Percentiles rank a stretch among this genome's conserved stretches.
phyloP scores from a whole-genome alignment of 1,139 yeast species.

The Saccharomyces hybrid region DNA sequence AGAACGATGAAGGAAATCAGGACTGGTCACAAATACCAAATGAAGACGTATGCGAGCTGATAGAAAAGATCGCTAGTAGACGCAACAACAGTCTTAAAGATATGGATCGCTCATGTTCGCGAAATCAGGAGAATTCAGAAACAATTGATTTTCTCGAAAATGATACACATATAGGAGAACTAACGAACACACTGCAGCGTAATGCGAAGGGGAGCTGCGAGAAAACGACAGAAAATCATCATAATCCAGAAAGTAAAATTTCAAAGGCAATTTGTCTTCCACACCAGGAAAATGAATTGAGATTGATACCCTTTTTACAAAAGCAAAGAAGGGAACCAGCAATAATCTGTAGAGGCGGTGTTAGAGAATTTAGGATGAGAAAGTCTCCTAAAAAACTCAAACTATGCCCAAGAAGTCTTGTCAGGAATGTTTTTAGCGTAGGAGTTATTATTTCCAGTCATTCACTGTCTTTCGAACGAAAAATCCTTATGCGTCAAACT shows the following conservation, averaged over 20 bases:
- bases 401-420: not conserved
- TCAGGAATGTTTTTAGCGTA: not conserved
- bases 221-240: not conserved
- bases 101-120: not conserved
- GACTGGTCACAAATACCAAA: not conserved
- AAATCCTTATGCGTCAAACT: not conserved
- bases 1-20: not conserved
- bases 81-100: not conserved
- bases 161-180: not conserved
- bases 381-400: not conserved
- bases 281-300: not conserved
- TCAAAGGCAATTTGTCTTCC: not conserved
- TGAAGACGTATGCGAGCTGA: not conserved
- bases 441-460: not conserved
- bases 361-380: not conserved
- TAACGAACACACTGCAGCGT: not conserved
- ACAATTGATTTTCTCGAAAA: not conserved
- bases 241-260: not conserved
- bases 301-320: not conserved
- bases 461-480: not conserved
- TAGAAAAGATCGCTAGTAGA: not conserved
- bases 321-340: not conserved
- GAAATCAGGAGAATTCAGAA: not conserved
- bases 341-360: not conserved
- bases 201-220: not conserved